A percentile compares a stretch with the other conserved stretches of the same genome.
phyloP scores from a whole-genome alignment of 2,329 filamentous ascomycete genomes.

The Apiospora saccharicola region DNA sequence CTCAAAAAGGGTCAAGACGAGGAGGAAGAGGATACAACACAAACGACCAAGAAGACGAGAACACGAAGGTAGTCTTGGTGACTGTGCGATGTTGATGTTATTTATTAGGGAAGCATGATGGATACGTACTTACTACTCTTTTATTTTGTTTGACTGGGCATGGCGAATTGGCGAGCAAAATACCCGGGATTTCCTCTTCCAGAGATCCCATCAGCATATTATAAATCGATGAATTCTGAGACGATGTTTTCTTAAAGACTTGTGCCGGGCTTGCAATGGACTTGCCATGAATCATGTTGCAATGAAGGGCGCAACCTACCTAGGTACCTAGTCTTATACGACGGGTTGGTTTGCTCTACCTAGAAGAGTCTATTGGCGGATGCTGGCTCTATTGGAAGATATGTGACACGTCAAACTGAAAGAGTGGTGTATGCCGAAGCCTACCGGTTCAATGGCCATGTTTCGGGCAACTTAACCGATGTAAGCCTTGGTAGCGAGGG shows the following conservation, averaged over 20 bases:
- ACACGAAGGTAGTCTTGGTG: conserved; percentile 55
- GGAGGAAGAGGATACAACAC: conserved; percentile 76
- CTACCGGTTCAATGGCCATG: conserved; percentile 13
- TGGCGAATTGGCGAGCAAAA: conserved; percentile 25
- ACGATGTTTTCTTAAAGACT: neutral
- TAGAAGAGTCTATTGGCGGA: neutral
- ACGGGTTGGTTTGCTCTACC: neutral
- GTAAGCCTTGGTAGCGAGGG: conserved; percentile 23
- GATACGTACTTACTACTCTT: conserved; percentile 3
- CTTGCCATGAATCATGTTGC: neutral
- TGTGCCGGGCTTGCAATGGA: neutral
- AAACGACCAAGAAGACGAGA: conserved; percentile 67
- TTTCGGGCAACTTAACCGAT: conserved; percentile 19
- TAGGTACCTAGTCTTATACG: neutral
- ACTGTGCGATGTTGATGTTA: neutral
- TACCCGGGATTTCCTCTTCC: conserved; percentile 24
- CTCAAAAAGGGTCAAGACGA: conserved; percentile 83
- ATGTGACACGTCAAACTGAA: neutral
- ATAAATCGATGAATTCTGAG: conserved; percentile 19
- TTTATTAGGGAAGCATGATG: conserved; percentile 12
- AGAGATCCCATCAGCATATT: conserved; percentile 12
- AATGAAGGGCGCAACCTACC: neutral
- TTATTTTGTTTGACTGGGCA: conserved; percentile 20
- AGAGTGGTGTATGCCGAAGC: neutral
- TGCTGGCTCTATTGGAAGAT: neutral